phyloP scores from a whole-genome alignment of 1,139 yeast genomes.

The Scheffersomyces illinoinensis region DNA sequence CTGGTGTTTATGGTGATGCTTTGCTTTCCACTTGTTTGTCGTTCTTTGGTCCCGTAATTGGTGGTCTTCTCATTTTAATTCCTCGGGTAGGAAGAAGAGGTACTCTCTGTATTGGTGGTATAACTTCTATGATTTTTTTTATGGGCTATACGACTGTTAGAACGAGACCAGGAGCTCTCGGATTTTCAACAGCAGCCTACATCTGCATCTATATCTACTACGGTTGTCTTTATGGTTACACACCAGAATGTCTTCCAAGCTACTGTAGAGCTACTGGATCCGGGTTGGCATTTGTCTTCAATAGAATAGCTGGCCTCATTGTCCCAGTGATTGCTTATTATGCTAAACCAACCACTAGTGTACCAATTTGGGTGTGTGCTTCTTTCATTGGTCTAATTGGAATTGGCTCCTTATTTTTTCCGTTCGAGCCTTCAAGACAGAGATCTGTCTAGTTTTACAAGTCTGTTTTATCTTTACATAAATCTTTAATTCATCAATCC shows the following conservation, averaged over 20 bases:
- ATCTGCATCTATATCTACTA: constrained; percentile 33
- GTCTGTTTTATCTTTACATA: too few relatives aligned
- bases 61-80: constrained; percentile 27
- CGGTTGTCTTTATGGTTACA: constrained; percentile 33
- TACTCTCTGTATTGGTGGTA: constrained; percentile 33
- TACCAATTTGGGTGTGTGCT: constrained; percentile 39
- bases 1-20: constrained; percentile 33
- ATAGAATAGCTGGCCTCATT: constrained; percentile 29
- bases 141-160: constrained; percentile 35
- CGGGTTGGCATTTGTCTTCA: constrained; percentile 30
- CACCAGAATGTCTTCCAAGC: constrained; percentile 38
- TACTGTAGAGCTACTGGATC: constrained; percentile 38
- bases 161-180: constrained; percentile 29
- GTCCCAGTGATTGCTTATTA: constrained; percentile 34
- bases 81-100: constrained; percentile 36
- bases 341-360: constrained; percentile 24
- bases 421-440: constrained; percentile 34
- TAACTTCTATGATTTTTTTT: constrained; percentile 33
- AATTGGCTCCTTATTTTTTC: constrained; percentile 27
- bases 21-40: constrained; percentile 29
- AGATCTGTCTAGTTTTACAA: constrained; percentile 19
- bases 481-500: background rate
- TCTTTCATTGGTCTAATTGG: constrained; percentile 34
- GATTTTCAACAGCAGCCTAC: constrained; percentile 29
- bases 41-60: constrained; percentile 34